Evolutionary conservation across 495 filamentous ascomycete genomes (phyloP).

Genomic region (Clohesyomyces aquaticus): DNA sequence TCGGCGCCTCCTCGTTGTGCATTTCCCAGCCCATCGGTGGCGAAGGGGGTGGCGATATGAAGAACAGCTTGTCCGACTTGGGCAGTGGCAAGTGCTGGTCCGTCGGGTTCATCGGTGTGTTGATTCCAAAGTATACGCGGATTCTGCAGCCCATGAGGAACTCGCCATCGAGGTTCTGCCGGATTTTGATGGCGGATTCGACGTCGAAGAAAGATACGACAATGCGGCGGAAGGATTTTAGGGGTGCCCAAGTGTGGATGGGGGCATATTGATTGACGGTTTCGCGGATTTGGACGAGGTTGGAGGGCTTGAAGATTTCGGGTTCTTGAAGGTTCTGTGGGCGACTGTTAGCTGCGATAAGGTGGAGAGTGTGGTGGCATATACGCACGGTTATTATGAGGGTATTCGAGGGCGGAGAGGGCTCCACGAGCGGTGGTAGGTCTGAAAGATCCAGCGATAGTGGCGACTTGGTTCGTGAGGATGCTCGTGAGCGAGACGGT

Average conservation of each 20-base stretch:
- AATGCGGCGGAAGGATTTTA: constrained; percentile 91
- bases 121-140: constrained; percentile 86
- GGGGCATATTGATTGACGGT: constrained; percentile 69
- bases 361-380: neutral
- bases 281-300: constrained; percentile 74
- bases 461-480: constrained; percentile 51
- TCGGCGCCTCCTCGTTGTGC: constrained; percentile 86
- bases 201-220: constrained; percentile 80
- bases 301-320: constrained; percentile 75
- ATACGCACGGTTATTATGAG: constrained; percentile 67
- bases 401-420: constrained; percentile 86
- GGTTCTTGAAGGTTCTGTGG: constrained; percentile 74
- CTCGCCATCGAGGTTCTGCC: constrained; percentile 71
- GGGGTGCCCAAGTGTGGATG: constrained; percentile 85
- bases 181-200: constrained; percentile 72
- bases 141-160: constrained; percentile 69
- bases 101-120: constrained; percentile 68
- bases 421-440: constrained; percentile 76
- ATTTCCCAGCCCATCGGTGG: constrained; percentile 95
- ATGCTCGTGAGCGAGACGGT: constrained; percentile 34
- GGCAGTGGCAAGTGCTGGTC: constrained; percentile 75
- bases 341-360: constrained; percentile 10
- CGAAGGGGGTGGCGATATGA: constrained; percentile 90
- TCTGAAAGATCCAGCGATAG: constrained; percentile 81
- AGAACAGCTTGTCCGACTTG: constrained; percentile 88